Conservation (phyloP, 805 yeast genomes). For the Wickerhamomyces subpelliculosus region DNA sequence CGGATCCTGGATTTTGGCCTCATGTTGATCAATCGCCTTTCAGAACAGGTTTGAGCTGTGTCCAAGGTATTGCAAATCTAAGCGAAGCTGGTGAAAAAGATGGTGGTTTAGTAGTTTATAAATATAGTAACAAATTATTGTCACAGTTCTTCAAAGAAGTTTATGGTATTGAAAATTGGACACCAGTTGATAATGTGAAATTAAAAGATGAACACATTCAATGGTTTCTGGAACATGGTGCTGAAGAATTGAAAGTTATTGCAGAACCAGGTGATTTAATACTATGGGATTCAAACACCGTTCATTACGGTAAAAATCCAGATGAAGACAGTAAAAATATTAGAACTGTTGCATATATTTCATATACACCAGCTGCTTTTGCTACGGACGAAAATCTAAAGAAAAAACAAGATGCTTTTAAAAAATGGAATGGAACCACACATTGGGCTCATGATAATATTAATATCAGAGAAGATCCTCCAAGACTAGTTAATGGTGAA, state of each 20-base stretch:
- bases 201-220: slow-evolving; percentile 17
- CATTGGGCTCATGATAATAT: slow-evolving; percentile 29
- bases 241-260: slow-evolving; percentile 22
- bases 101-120: slow-evolving; percentile 26
- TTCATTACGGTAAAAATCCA: slow-evolving; percentile 26
- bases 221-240: slow-evolving; percentile 23
- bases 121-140: slow-evolving; percentile 16
- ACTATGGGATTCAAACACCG: slow-evolving; percentile 27
- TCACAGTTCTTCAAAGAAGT: slow-evolving; percentile 21
- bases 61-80: slow-evolving; percentile 27
- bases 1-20: slow-evolving; percentile 19
- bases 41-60: slow-evolving; percentile 24
- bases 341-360: slow-evolving; percentile 24
- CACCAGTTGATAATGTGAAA: slow-evolving; percentile 12
- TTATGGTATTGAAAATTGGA: slow-evolving; percentile 16
- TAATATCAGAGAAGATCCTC: slow-evolving; percentile 7
- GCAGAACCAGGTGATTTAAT: slow-evolving; percentile 29
- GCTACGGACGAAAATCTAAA: slow-evolving; percentile 21
- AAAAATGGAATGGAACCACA: slow-evolving; percentile 22
- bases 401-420: slow-evolving; percentile 17
- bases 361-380: slow-evolving; percentile 27
- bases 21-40: slow-evolving; percentile 29
- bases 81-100: slow-evolving; percentile 23
- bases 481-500: slow-evolving; percentile 15
- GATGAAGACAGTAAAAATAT: slow-evolving; percentile 18